These are phyloP conservation scores for Paramecium sonneborni DNA, from an alignment of 73 alveolate species.

Conservation along the genomic window DNA sequence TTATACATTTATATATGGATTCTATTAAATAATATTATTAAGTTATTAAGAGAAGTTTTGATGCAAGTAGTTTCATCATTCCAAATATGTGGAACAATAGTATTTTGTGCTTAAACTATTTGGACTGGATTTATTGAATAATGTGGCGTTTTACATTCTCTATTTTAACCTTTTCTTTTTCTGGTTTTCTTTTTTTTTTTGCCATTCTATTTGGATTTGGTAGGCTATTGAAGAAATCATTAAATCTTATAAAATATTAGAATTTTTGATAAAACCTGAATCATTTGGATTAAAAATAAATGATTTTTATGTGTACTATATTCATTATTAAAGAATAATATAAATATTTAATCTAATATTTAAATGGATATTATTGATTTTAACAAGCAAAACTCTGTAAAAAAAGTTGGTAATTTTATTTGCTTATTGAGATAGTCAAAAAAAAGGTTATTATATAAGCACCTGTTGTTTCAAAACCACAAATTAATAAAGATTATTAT, in stretches of 20 bases:
- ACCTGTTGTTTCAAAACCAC: background rate
- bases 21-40: background rate
- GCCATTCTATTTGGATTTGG: background rate
- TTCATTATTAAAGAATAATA: background rate
- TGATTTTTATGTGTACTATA: background rate
- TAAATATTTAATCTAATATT: background rate
- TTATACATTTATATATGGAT: background rate
- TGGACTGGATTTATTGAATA: background rate
- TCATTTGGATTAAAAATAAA: background rate
- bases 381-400: background rate
- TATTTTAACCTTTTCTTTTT: background rate
- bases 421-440: background rate
- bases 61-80: background rate
- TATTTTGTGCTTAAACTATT: background rate
- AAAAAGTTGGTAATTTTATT: background rate
- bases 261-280: too few species aligned
- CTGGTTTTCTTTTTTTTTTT: background rate
- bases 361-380: conserved; percentile 38
- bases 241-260: background rate
- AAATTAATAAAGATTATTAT: background rate
- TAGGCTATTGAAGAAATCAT: background rate
- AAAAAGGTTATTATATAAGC: background rate
- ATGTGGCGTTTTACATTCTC: background rate
- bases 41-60: background rate
- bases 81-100: background rate